Evolutionary conservation across 148 eudicot genomes (phyloP).

Genomic region (Agrostemma githago): DNA sequence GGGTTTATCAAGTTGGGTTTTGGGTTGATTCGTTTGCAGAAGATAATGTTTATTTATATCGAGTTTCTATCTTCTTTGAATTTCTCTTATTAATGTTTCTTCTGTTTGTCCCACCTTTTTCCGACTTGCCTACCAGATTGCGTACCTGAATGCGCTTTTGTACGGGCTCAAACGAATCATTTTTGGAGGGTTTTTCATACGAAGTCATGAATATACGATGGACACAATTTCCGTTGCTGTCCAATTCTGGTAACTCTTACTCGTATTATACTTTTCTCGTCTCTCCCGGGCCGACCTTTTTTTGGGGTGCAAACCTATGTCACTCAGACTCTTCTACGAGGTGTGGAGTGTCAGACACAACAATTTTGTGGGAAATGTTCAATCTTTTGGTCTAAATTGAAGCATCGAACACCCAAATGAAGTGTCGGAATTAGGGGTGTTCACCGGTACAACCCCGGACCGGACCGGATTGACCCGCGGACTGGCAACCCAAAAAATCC

Average conservation of each 20-base stretch:
- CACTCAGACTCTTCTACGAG: too few species aligned
- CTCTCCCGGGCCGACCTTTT: not conserved
- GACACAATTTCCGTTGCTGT: slow-evolving; percentile 94
- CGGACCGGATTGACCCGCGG: too few species aligned
- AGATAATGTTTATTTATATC: too few species aligned
- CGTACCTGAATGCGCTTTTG: slow-evolving; percentile 80
- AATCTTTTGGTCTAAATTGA: too few species aligned
- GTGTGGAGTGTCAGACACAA: too few species aligned
- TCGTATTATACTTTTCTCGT: not conserved
- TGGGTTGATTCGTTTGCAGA: not conserved
- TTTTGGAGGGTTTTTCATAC: slow-evolving; percentile 94
- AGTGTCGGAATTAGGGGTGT: too few species aligned
- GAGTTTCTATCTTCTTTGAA: too few species aligned
- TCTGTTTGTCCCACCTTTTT: not conserved
- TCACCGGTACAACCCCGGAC: too few species aligned
- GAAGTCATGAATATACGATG: slow-evolving; percentile 93
- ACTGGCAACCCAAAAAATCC: too few species aligned
- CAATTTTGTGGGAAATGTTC: too few species aligned
- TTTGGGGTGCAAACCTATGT: too few species aligned
- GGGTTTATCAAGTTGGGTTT: not conserved
- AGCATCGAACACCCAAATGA: too few species aligned
- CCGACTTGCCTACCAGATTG: slow-evolving; percentile 44
- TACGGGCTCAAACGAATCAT: slow-evolving; percentile 86
- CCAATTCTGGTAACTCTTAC: slow-evolving; percentile 65
- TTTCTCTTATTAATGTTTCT: not conserved